A percentile compares a stretch with the other conserved stretches of the same genome.
These are phyloP conservation scores for Penstemon davidsonii DNA, from an alignment of 257 asterid species.

Conservation along the genomic window DNA sequence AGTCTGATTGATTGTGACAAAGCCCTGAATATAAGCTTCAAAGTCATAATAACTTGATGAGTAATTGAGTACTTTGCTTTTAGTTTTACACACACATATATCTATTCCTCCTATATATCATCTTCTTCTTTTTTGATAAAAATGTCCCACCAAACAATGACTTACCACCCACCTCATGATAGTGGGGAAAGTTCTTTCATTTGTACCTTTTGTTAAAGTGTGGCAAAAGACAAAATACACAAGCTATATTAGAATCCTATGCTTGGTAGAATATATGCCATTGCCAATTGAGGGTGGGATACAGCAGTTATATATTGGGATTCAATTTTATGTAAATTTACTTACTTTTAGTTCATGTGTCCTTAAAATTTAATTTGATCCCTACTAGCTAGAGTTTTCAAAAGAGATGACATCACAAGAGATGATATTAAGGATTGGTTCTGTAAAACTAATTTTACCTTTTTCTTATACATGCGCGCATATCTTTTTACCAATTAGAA, in stretches of 20 bases:
- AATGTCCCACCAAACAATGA: conserved; percentile 41
- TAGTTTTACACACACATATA: not conserved
- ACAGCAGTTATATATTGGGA: no score
- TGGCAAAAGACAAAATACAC: conserved; percentile 36
- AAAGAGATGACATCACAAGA: no score
- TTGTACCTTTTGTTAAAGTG: conserved; percentile 17
- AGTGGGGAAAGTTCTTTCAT: conserved; percentile 47
- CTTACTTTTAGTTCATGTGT: no score
- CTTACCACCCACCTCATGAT: conserved; percentile 35
- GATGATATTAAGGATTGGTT: no score
- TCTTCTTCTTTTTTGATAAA: conserved; percentile 6
- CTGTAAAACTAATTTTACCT: no score
- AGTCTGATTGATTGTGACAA: conserved; percentile 16
- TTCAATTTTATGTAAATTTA: no score
- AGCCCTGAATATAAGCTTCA: not conserved
- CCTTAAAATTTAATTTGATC: no score
- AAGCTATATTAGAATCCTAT: conserved; percentile 41
- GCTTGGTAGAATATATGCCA: conserved; percentile 12
- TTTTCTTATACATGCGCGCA: no score
- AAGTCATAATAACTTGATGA: not conserved
- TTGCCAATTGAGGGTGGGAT: no score
- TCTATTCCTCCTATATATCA: conserved; percentile 26
- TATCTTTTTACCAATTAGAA: no score
- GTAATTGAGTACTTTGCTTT: not conserved
- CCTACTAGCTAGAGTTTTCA: no score